Conservation (phyloP, 2,329 filamentous ascomycete species). For the Tolypocladium paradoxum region DNA sequence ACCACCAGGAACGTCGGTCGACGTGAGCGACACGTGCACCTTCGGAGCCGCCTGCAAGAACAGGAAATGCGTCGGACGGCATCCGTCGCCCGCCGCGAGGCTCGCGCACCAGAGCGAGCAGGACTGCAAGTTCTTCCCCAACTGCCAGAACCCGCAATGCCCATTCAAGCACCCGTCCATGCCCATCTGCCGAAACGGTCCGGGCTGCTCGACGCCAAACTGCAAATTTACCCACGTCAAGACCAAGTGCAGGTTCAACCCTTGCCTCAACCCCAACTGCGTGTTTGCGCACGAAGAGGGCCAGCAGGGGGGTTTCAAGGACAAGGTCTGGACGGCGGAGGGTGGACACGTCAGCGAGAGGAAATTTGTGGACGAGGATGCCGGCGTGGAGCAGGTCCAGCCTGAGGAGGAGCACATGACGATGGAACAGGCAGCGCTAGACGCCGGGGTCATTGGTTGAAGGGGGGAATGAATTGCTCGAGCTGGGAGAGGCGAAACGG, state of each 20-base stretch:
- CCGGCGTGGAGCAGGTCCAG: constrained; percentile 61
- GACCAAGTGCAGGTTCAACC: constrained; percentile 80
- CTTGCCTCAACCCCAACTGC: constrained; percentile 82
- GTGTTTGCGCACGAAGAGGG: constrained; percentile 85
- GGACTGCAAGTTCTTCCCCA: constrained; percentile 84
- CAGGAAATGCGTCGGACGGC: constrained; percentile 80
- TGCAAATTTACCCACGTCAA: constrained; percentile 88
- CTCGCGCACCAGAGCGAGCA: constrained; percentile 69
- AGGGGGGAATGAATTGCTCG: not conserved
- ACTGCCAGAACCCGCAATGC: constrained; percentile 80
- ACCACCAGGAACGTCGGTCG: constrained; percentile 63
- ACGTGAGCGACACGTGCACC: constrained; percentile 68
- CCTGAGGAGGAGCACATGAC: constrained; percentile 32
- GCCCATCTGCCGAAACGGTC: constrained; percentile 83
- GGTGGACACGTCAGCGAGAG: constrained; percentile 72
- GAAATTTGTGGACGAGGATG: constrained; percentile 68
- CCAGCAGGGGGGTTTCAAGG: constrained; percentile 72
- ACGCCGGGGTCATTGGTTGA: constrained; percentile 25
- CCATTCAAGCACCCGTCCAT: constrained; percentile 81
- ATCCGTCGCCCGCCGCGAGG: constrained; percentile 81
- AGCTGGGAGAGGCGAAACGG: not conserved
- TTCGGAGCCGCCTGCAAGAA: constrained; percentile 94
- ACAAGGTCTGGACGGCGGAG: constrained; percentile 82
- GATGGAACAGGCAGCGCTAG: constrained; percentile 26
- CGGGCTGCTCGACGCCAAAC: constrained; percentile 66